A percentile compares a stretch with the other conserved stretches of the same genome.
phyloP scores from a whole-genome alignment of 1,139 yeast species.

The Geotrichum macrosporum region DNA sequence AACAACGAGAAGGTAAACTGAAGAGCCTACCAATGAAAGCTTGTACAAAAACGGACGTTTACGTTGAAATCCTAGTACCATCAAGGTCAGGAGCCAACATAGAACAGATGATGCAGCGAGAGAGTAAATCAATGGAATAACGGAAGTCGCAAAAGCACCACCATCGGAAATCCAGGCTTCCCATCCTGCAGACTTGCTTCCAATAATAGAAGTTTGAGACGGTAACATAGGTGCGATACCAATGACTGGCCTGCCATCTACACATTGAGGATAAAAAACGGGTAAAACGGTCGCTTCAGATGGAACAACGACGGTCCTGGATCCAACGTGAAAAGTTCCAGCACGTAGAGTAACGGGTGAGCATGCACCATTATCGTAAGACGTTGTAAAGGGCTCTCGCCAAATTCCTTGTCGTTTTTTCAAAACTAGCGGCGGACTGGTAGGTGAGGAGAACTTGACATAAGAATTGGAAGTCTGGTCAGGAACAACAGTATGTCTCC shows the following conservation, averaged over 20 bases:
- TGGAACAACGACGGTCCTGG: constrained; percentile 11
- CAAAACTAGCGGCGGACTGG: neutral
- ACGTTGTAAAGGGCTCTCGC: constrained; percentile 12
- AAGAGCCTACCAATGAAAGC: constrained; percentile 26
- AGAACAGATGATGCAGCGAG: constrained; percentile 62
- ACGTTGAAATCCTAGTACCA: constrained; percentile 47
- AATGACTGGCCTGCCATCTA: constrained; percentile 25
- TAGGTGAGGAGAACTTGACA: neutral
- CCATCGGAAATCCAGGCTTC: constrained; percentile 23
- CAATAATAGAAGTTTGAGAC: constrained; percentile 4
- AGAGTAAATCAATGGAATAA: constrained; percentile 50
- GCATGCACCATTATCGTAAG: constrained; percentile 22
- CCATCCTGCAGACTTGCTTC: constrained; percentile 23
- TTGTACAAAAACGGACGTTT: constrained; percentile 44
- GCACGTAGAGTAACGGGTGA: constrained; percentile 21
- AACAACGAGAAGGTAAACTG: constrained; percentile 45
- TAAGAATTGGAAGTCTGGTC: neutral
- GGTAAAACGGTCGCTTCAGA: constrained; percentile 20
- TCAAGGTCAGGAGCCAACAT: constrained; percentile 58
- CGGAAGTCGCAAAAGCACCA: constrained; percentile 14
- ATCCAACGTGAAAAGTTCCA: constrained; percentile 21
- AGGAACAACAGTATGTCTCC: no score
- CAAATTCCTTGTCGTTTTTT: constrained; percentile 13
- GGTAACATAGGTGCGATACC: constrained; percentile 11
- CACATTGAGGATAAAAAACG: constrained; percentile 19